Conservation (phyloP, 2,329 filamentous ascomycete genomes). For the Xylariaceae sp. region DNA sequence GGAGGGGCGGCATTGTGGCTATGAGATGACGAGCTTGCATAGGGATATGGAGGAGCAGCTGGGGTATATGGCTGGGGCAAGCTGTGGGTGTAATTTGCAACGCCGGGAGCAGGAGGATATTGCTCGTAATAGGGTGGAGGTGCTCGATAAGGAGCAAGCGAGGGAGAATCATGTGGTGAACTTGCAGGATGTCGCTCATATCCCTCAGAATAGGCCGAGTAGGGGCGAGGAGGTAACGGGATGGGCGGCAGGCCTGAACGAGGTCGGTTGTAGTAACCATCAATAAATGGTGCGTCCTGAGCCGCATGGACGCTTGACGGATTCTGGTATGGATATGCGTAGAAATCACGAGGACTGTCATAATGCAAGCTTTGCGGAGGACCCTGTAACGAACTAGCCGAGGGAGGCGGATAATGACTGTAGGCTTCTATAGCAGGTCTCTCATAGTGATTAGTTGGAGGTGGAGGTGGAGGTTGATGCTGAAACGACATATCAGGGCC, state of each 20-base stretch:
- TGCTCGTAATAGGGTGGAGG: conserved; percentile 10
- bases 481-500: conserved; percentile 12
- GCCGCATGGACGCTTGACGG: conserved; percentile 6
- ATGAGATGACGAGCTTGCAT: conserved; percentile 7
- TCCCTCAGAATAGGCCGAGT: conserved; percentile 9
- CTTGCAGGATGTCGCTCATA: conserved; percentile 9
- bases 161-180: conserved; percentile 1
- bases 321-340: conserved; percentile 9
- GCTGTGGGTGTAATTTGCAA: conserved; percentile 9
- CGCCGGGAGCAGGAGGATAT: conserved; percentile 14
- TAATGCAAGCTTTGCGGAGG: conserved; percentile 3
- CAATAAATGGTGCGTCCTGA: conserved; percentile 1
- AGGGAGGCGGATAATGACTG: no score
- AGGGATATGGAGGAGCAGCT: conserved; percentile 4
- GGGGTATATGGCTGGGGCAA: conserved; percentile 12
- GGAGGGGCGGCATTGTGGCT: conserved; percentile 11
- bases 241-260: conserved; percentile 2
- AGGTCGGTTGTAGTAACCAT: conserved; percentile 13
- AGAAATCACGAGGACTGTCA: conserved; percentile 5
- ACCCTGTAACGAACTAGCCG: background rate
- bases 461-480: conserved; percentile 18
- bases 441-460: conserved; percentile 1
- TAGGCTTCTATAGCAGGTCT: no score
- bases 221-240: conserved; percentile 11
- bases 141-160: conserved; percentile 1